Percentiles rank a stretch among this genome's conserved stretches.
Evolutionary conservation across 1,284 basidiomycete species (phyloP).

Genomic region (Pterula multifida): DNA sequence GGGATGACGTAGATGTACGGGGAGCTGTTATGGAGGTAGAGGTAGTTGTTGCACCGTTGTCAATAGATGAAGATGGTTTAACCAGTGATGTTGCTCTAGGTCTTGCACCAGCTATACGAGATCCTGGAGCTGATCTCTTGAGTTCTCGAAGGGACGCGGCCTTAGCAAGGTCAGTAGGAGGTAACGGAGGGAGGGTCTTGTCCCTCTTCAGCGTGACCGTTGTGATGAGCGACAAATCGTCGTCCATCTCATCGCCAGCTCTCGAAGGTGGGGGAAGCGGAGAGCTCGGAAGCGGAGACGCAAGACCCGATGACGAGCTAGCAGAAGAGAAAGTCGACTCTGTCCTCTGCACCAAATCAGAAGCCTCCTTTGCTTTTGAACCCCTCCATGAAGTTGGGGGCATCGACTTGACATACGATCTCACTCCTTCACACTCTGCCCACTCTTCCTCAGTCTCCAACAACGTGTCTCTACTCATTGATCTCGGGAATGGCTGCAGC

Average conservation of each 20-base stretch:
- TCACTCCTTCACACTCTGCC: background rate
- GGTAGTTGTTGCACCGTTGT: background rate
- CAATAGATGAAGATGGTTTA: background rate
- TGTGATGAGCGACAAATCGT: background rate
- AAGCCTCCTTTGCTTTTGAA: background rate
- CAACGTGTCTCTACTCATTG: background rate
- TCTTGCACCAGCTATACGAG: background rate
- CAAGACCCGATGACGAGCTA: background rate
- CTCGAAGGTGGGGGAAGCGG: background rate
- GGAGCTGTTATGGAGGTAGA: background rate
- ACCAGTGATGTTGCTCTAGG: background rate
- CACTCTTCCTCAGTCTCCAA: constrained; percentile 1
- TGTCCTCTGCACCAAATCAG: background rate
- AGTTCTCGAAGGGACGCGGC: background rate
- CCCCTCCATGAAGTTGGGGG: background rate
- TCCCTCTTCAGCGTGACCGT: background rate
- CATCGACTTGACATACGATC: background rate
- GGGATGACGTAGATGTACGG: background rate
- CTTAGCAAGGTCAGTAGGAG: background rate
- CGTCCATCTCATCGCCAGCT: background rate
- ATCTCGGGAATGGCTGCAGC: background rate
- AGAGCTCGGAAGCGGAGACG: background rate
- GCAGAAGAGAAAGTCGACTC: background rate
- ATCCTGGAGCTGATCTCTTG: background rate
- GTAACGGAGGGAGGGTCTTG: background rate